Evolutionary conservation across 805 yeast genomes (phyloP).

Genomic region (Saturnispora zaruensis): DNA sequence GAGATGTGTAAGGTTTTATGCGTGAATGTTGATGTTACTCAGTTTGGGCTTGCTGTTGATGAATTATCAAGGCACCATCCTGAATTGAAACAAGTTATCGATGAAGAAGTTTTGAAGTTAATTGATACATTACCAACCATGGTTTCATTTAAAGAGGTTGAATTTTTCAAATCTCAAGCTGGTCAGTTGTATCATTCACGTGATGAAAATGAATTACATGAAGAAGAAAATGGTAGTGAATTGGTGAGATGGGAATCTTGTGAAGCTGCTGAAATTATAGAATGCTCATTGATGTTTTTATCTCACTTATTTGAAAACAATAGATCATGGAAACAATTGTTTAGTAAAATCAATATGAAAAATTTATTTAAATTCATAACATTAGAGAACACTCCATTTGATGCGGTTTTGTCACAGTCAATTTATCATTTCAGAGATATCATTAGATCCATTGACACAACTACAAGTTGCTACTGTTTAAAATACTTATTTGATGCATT

Average conservation of each 20-base stretch:
- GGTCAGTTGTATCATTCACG: constrained; percentile 34
- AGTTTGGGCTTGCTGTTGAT: constrained; percentile 63
- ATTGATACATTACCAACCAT: constrained; percentile 36
- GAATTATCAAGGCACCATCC: constrained; percentile 82
- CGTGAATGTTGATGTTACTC: constrained; percentile 42
- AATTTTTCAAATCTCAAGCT: constrained; percentile 35
- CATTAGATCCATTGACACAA: constrained; percentile 49
- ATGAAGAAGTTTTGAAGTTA: constrained; percentile 38
- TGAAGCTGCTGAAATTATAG: constrained; percentile 38
- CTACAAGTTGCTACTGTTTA: constrained; percentile 42
- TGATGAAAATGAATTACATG: constrained; percentile 34
- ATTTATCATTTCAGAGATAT: constrained; percentile 45
- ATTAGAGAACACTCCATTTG: constrained; percentile 50
- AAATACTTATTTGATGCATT: constrained; percentile 16
- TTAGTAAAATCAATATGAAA: constrained; percentile 32
- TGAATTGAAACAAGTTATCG: constrained; percentile 50
- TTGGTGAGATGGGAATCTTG: constrained; percentile 47
- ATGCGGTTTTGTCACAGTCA: constrained; percentile 47
- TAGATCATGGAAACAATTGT: constrained; percentile 37
- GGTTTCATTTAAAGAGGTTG: constrained; percentile 33
- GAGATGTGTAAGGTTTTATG: constrained; percentile 47
- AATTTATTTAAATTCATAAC: constrained; percentile 43
- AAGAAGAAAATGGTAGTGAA: constrained; percentile 34
- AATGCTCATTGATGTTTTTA: constrained; percentile 42
- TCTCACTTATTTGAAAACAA: constrained; percentile 46